Base-by-base conservation (phyloP, 2,329 filamentous ascomycete species). In the Rhynchosporium agropyri region DNA sequence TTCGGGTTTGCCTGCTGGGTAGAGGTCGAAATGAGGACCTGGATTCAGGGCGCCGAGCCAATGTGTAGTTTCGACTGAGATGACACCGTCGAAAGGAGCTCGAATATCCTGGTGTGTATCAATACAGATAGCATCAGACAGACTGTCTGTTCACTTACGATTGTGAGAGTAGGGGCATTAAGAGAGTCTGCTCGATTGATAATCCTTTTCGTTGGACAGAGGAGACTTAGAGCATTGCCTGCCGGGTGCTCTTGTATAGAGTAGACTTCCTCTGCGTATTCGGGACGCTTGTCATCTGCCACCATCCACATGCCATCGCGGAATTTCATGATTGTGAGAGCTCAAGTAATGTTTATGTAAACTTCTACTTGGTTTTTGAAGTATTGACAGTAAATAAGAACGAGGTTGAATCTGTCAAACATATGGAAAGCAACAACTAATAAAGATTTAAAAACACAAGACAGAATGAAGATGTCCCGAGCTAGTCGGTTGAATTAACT, bases 221-320 rank as follows among this genome's bases (percentile, higher is more conserved):
- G 75, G 15, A 87, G 77, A 29, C 78, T 81, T 54, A 86, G 61
- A 6, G 80, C 80, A 65, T 79, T 81, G 5, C 78, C 77, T 58
- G 78, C 80, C 55, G 79, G 74, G 20, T 63, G 58, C 49, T 70
- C 63, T 4, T 77, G 80, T 58, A 83, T 76, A 8, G 80, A 79
- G 71, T 85, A 82, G 15, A 89, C 78, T 65, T 89, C 85, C 74
- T 89, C 86, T 40, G 86, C 87, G 68, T 89, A 89, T 71, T 88
- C 84, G 31, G 86, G 79, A 56, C 79, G 78, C 72, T 86, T 81
- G 65, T 81, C 83, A 74, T 86, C 82, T 62, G 83, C 84, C 48
- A 82, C 79, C 55, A 89, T 77, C 87, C 87, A 89, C 86, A 89
- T 87, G 76, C 83, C 83, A 81, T 86, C 83, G 67, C 83, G 82